These are phyloP conservation scores for Baeospora myosura DNA, from an alignment of 1,284 basidiomycete species.

Conservation along the genomic window DNA sequence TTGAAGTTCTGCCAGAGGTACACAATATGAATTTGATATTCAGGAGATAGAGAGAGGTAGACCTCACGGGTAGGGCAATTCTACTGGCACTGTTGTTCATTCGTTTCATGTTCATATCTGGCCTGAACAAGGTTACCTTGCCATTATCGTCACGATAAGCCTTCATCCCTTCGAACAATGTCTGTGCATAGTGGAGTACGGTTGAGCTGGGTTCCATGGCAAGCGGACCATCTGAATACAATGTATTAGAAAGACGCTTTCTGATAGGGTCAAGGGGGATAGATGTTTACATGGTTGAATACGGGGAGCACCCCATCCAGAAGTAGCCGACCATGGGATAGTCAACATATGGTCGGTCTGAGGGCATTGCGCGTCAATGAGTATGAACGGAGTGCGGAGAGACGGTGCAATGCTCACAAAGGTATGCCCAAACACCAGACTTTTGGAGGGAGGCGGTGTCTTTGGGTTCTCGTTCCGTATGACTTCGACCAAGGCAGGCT, in stretches of 20 bases:
- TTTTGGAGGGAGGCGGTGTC: conserved; percentile 43
- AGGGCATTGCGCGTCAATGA: conserved; percentile 10
- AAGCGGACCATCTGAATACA: conserved; percentile 60
- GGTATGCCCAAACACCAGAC: conserved; percentile 60
- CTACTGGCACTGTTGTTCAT: conserved; percentile 76
- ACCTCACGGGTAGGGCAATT: conserved; percentile 68
- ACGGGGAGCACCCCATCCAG: conserved; percentile 79
- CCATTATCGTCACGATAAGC: conserved; percentile 83
- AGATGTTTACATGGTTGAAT: conserved; percentile 82
- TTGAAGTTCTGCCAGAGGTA: conserved; percentile 61
- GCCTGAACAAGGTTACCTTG: conserved; percentile 84
- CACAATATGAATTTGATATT: too few relatives aligned
- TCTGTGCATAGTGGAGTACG: conserved; percentile 91
- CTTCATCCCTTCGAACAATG: conserved; percentile 93
- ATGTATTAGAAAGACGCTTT: conserved; percentile 1
- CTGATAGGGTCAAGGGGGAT: conserved; percentile 1
- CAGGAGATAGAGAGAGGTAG: conserved; percentile 9
- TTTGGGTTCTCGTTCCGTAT: conserved; percentile 42
- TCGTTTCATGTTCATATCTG: conserved; percentile 97
- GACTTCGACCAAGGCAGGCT: conserved; percentile 36
- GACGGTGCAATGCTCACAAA: conserved; percentile 44
- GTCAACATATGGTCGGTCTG: conserved; percentile 92
- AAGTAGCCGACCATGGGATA: conserved; percentile 67
- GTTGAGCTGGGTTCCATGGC: conserved; percentile 77
- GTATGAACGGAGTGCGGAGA: conserved; percentile 3